Conservation (phyloP, 176 grass and related monocot species). For the Coix lacrymajobi region DNA sequence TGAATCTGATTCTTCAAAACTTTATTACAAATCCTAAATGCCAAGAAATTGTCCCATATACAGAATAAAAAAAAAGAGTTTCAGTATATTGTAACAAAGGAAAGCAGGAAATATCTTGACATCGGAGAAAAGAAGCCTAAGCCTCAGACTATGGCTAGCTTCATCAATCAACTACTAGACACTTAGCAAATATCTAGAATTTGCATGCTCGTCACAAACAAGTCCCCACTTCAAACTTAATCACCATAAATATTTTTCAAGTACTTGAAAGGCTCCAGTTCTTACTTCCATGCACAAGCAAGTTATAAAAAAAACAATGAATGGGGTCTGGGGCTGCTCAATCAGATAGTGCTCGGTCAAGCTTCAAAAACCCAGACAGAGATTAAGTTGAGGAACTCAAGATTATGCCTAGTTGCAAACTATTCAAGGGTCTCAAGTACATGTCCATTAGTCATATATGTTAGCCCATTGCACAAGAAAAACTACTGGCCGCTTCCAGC, state of each 20-base stretch:
- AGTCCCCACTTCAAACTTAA: background rate
- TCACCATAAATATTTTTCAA: background rate
- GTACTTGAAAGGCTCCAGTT: background rate
- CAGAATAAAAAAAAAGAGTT: background rate
- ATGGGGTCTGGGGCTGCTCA: background rate
- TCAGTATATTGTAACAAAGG: background rate
- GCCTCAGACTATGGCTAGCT: background rate
- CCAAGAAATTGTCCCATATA: background rate
- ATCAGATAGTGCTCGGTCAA: background rate
- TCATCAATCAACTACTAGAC: background rate
- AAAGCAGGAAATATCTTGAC: background rate
- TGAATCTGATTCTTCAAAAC: conserved; percentile 22
- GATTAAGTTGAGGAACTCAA: background rate
- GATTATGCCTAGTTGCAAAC: background rate
- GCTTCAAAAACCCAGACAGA: background rate
- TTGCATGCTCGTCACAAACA: background rate
- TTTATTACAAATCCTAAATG: conserved; percentile 18
- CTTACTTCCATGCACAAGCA: background rate
- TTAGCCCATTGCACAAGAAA: background rate
- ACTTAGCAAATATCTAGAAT: background rate
- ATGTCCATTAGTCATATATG: background rate
- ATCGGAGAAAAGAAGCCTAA: background rate
- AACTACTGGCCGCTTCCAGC: background rate
- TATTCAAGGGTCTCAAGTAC: background rate
- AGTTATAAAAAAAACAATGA: background rate